Base-by-base conservation (phyloP, 345 rosid species). In the Gossypium thurberi region DNA sequence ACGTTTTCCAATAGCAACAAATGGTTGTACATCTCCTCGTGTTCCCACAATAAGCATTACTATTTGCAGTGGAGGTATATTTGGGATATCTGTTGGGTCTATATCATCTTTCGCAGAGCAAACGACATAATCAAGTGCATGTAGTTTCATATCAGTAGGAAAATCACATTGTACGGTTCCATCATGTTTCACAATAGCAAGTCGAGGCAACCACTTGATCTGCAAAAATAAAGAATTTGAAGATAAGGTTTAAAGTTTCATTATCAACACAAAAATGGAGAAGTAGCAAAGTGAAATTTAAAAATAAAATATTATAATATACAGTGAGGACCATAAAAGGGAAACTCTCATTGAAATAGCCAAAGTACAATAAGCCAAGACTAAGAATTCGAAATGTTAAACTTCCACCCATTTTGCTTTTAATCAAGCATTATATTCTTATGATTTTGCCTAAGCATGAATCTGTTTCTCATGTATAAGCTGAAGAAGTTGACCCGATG, bases 81-180 rank as follows among this genome's bases (percentile, higher is more conserved):
- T 79, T 56, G 79, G 91, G 82, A 79, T 70, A 61, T 88, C 97
- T 46, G 74, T 86, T 81, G 58, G 15, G 23, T 90, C 96, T 50
- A 83, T 75, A 80, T 85, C 84, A 76, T 91, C 97, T 61, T 85
- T 88, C 65, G 74, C 81, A 28, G 79, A 75, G 67, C 83, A 57
- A 14, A 53, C 42, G 51, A 75, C 89, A 69, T 64, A 74, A 66
- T 65, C 78, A 83, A 82, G 77, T 76, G 79, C 69, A 52, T 78
- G 88, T 6, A 84, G 83, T 78, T 86, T 89, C 72, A 87, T 87
- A 83, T 93, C 89, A 26, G 78, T 88, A 43, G 98, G 95, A 74
- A 96, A 85, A 72, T 90, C 89, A 86, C 90, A 86, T 71, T 87
- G 98, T 21, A 96, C 98, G 0, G 99, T 96, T 74, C 99, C 99